Conservation (phyloP, 73 alveolate species). For the Paramecium caudatum region DNA sequence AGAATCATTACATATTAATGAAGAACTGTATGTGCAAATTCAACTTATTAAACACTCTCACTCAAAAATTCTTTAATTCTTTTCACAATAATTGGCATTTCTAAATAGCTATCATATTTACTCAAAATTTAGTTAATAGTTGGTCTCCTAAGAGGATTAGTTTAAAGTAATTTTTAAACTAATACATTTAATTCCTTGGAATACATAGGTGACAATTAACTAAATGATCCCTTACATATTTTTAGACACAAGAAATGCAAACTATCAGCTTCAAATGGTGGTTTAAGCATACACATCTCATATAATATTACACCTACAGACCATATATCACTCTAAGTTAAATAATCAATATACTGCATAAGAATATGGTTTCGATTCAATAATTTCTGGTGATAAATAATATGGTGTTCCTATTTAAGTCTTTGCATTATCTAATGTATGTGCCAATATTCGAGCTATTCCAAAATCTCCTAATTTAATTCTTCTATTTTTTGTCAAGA, state of each 20-base stretch:
- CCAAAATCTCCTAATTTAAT: conserved; percentile 99
- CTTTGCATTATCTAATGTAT: conserved; percentile 92
- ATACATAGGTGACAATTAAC: conserved; percentile 81
- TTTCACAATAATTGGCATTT: conserved; percentile 79
- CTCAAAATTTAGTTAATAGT: conserved; percentile 79
- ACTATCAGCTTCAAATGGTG: conserved; percentile 78
- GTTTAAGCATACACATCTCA: conserved; percentile 68
- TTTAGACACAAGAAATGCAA: conserved; percentile 87
- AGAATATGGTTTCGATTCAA: conserved; percentile 90
- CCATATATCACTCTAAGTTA: conserved; percentile 73
- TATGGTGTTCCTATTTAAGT: conserved; percentile 98
- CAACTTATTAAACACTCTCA: conserved; percentile 82
- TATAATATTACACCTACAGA: conserved; percentile 56
- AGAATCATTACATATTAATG: conserved; percentile 72
- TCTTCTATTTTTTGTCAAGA: conserved; percentile 92
- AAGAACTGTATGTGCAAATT: conserved; percentile 91
- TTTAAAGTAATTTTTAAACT: conserved; percentile 78
- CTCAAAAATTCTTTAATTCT: conserved; percentile 85
- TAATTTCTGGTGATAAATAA: conserved; percentile 95
- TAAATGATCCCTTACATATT: conserved; percentile 87
- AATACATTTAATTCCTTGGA: conserved; percentile 81
- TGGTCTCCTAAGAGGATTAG: conserved; percentile 90
- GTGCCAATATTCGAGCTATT: conserved; percentile 92
- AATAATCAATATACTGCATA: conserved; percentile 77
- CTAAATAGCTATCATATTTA: conserved; percentile 70